phyloP scores from a whole-genome alignment of 2,329 filamentous ascomycete genomes.

The Helicocarpus griseus region DNA sequence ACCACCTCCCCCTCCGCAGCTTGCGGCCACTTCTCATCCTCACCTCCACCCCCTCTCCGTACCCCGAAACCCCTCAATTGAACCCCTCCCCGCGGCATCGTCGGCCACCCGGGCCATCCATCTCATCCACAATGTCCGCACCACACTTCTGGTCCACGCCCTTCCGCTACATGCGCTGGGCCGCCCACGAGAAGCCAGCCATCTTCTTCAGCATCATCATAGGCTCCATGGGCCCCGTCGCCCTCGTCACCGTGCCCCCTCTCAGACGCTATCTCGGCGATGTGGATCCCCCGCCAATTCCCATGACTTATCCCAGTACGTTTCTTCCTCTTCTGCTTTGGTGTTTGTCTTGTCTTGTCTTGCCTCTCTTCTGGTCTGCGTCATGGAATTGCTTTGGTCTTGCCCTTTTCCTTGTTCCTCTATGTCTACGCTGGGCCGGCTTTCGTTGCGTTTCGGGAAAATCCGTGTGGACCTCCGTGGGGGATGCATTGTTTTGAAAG shows the following conservation, averaged over 20 bases:
- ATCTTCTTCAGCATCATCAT: slow-evolving; percentile 80
- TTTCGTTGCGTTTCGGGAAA: no score
- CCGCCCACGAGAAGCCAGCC: slow-evolving; percentile 76
- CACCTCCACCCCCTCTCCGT: background rate
- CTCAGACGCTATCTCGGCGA: slow-evolving; percentile 66
- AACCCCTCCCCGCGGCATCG: background rate
- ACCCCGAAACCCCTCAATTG: background rate
- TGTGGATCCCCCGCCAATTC: slow-evolving; percentile 59
- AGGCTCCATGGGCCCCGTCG: slow-evolving; percentile 61
- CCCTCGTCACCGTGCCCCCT: slow-evolving; percentile 62
- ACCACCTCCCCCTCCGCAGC: background rate
- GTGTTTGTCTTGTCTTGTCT: background rate
- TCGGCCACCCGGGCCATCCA: slow-evolving; percentile 1
- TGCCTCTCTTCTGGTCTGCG: background rate
- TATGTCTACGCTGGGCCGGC: background rate
- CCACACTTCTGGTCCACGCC: slow-evolving; percentile 79
- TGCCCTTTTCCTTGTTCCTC: background rate
- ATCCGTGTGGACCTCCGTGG: no score
- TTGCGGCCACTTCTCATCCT: background rate
- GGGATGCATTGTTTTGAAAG: background rate
- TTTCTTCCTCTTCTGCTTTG: slow-evolving; percentile 19
- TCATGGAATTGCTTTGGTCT: background rate
- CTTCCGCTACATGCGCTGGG: slow-evolving; percentile 78
- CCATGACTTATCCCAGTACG: slow-evolving; percentile 88
- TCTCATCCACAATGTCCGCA: slow-evolving; percentile 35